These are phyloP conservation scores for Carex arenaria DNA, from an alignment of 202 grass and related monocot genomes.

Conservation along the genomic window DNA sequence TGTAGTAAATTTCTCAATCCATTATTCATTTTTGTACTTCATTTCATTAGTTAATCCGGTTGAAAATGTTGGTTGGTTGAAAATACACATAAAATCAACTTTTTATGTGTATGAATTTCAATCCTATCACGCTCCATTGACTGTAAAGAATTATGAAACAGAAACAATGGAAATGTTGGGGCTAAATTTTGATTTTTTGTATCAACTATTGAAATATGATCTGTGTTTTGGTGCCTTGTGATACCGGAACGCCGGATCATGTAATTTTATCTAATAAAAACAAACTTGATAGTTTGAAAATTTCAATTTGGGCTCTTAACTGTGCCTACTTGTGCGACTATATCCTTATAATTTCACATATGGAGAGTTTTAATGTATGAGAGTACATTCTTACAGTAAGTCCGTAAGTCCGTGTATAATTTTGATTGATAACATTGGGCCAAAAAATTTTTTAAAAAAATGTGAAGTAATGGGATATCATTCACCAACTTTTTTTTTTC, in stretches of 20 bases:
- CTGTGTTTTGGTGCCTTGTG: neutral
- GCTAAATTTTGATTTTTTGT: neutral
- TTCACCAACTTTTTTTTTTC: too few relatives aligned
- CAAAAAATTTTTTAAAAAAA: neutral
- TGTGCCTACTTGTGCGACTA: neutral
- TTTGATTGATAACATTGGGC: neutral
- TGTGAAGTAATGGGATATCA: neutral
- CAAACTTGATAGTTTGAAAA: neutral
- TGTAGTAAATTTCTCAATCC: neutral
- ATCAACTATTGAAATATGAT: neutral
- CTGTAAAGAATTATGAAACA: neutral
- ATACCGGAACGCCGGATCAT: neutral
- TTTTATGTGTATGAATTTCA: neutral
- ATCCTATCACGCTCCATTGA: too few relatives aligned
- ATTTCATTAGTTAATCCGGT: neutral
- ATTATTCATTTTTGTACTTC: neutral
- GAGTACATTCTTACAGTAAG: neutral
- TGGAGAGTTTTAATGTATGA: neutral
- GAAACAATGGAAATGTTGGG: neutral
- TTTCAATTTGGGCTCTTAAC: neutral
- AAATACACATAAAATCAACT: neutral
- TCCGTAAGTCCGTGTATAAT: neutral
- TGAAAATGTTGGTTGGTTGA: neutral
- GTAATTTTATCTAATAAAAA: neutral
- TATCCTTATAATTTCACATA: neutral